phyloP scores from a whole-genome alignment of 148 eudicot genomes.

The Chenopodium formosanum region DNA sequence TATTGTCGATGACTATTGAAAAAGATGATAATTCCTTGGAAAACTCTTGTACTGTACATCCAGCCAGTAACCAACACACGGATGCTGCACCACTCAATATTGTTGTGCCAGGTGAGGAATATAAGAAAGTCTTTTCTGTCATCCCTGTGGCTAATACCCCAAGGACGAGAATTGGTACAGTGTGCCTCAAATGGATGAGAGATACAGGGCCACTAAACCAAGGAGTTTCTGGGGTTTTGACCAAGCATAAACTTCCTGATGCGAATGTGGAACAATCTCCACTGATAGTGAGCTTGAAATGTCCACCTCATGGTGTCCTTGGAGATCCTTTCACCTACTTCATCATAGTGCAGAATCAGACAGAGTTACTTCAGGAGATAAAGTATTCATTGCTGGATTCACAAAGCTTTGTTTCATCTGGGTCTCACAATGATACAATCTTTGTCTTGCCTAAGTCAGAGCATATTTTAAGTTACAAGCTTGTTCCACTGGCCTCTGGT shows the following conservation, averaged over 20 bases:
- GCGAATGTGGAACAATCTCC: slow-evolving; percentile 70
- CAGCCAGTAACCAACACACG: slow-evolving; percentile 38
- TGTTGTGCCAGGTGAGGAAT: slow-evolving; percentile 77
- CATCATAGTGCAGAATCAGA: slow-evolving; percentile 64
- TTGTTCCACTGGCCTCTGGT: slow-evolving; percentile 80
- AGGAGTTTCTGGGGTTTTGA: slow-evolving; percentile 46
- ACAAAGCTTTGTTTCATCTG: slow-evolving; percentile 78
- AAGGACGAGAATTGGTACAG: slow-evolving; percentile 59
- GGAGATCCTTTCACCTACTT: slow-evolving; percentile 80
- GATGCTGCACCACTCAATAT: slow-evolving; percentile 37
- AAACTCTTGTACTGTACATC: slow-evolving; percentile 39
- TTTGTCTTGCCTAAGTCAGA: slow-evolving; percentile 73
- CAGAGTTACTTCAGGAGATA: slow-evolving; percentile 82
- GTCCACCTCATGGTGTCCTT: slow-evolving; percentile 87
- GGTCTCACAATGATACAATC: slow-evolving; percentile 70
- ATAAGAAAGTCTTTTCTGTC: slow-evolving; percentile 70
- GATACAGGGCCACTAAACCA: slow-evolving; percentile 31
- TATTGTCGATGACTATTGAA: slow-evolving; percentile 69
- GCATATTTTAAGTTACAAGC: slow-evolving; percentile 66
- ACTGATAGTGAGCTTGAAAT: slow-evolving; percentile 64
- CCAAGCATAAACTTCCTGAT: slow-evolving; percentile 75
- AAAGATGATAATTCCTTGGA: slow-evolving; percentile 47
- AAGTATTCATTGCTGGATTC: slow-evolving; percentile 84
- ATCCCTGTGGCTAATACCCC: slow-evolving; percentile 47
- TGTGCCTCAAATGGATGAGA: slow-evolving; percentile 75